These are phyloP conservation scores for Malus hybrid DNA, from an alignment of 331 rosid genomes.

Conservation along the genomic window DNA sequence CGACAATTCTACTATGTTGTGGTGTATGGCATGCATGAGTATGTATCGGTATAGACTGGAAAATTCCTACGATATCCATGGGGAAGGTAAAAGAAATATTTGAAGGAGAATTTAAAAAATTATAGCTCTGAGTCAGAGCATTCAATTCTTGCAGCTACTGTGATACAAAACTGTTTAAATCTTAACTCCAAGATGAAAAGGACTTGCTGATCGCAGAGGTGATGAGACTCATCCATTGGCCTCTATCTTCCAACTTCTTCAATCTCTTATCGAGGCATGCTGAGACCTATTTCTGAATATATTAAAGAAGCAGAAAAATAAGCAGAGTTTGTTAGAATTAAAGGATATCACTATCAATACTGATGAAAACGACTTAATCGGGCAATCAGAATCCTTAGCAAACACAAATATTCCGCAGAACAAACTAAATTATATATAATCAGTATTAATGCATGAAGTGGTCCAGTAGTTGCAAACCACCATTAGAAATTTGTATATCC, in stretches of 20 bases:
- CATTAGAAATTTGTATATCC: not conserved
- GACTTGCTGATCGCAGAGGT: constrained; percentile 7
- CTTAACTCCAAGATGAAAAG: constrained; percentile 18
- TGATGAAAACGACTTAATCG: not conserved
- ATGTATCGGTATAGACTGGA: too few species aligned
- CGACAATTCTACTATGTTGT: too few species aligned
- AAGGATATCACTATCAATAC: not conserved
- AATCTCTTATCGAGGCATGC: constrained; percentile 56
- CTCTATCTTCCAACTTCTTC: constrained; percentile 17
- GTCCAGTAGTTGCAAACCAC: not conserved
- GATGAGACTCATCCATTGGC: constrained; percentile 17
- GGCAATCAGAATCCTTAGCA: not conserved
- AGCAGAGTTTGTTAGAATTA: not conserved
- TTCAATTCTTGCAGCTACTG: constrained; percentile 21
- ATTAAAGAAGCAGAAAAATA: constrained; percentile 8
- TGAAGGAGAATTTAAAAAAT: constrained; percentile 5
- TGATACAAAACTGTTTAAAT: constrained; percentile 9
- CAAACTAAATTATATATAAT: not conserved
- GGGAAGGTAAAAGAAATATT: not conserved
- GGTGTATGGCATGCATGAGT: not conserved
- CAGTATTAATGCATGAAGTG: not conserved
- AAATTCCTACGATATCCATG: not conserved
- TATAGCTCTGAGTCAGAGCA: constrained; percentile 19
- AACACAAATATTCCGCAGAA: not conserved
- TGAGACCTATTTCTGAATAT: constrained; percentile 66